These are phyloP conservation scores for Pichia sp. DNA, from an alignment of 1,139 yeast genomes.

Conservation along the genomic window DNA sequence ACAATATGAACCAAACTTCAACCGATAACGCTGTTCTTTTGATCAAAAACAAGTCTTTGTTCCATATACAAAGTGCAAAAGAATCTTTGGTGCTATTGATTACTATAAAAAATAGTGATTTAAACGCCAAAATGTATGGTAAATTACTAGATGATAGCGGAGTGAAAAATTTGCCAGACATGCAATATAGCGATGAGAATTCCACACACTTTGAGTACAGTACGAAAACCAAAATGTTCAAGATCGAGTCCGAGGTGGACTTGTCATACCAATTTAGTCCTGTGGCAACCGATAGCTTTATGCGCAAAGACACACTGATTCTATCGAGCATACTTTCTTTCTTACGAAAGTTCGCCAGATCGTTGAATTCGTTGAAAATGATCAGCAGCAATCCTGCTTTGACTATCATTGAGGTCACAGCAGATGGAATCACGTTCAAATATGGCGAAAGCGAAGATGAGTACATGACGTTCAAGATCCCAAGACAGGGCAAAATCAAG, in stretches of 20 bases:
- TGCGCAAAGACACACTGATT: conserved; percentile 16
- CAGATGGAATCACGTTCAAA: conserved; percentile 29
- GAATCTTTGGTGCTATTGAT: conserved; percentile 30
- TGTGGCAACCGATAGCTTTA: neutral
- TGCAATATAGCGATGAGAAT: conserved; percentile 25
- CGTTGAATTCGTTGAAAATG: conserved; percentile 28
- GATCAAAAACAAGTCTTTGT: conserved; percentile 29
- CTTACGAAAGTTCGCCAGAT: conserved; percentile 27
- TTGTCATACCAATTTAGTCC: conserved; percentile 22
- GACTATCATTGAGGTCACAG: conserved; percentile 27
- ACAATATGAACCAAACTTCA: conserved; percentile 1
- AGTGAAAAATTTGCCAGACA: conserved; percentile 25
- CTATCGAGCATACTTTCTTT: conserved; percentile 25
- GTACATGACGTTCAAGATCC: conserved; percentile 25
- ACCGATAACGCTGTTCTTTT: conserved; percentile 26
- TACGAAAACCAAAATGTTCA: conserved; percentile 27
- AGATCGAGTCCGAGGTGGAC: conserved; percentile 28
- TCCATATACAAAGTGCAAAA: conserved; percentile 30
- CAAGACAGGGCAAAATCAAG: conserved; percentile 16
- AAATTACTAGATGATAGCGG: conserved; percentile 27
- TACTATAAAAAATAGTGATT: conserved; percentile 22
- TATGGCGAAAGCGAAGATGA: conserved; percentile 29
- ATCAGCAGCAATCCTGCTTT: conserved; percentile 27
- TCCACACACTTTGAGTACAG: conserved; percentile 26
- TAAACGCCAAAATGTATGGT: conserved; percentile 31